Conservation (phyloP, 805 yeast genomes). For the Metschnikowia cerradonensis region DNA sequence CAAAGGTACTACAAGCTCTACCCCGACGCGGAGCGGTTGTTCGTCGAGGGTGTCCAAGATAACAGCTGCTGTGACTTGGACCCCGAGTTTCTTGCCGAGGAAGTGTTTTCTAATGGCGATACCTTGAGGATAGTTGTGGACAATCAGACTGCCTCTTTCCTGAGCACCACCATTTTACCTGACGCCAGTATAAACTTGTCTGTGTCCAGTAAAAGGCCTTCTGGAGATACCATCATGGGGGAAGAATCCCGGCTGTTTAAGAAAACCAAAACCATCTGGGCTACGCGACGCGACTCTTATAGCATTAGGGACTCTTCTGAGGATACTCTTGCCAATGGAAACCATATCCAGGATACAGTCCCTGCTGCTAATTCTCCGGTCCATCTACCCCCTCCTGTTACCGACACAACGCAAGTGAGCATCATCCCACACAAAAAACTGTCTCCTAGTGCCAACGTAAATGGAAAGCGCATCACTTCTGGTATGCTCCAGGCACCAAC, state of each 20-base stretch:
- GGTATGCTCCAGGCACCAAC: slow-evolving; percentile 39
- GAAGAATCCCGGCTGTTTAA: slow-evolving; percentile 7
- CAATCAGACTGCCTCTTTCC: slow-evolving; percentile 18
- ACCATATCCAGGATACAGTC: neutral
- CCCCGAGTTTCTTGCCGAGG: slow-evolving; percentile 65
- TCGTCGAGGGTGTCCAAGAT: slow-evolving; percentile 64
- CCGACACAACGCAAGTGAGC: slow-evolving; percentile 1
- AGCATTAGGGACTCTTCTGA: slow-evolving; percentile 4
- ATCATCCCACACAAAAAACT: slow-evolving; percentile 30
- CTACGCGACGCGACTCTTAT: slow-evolving; percentile 4
- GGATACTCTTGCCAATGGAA: neutral
- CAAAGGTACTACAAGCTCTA: slow-evolving; percentile 58
- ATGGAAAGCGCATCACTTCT: slow-evolving; percentile 32
- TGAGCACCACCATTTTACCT: slow-evolving; percentile 7
- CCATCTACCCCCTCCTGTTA: slow-evolving; percentile 36
- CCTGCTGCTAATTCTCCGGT: slow-evolving; percentile 11
- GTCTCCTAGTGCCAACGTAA: slow-evolving; percentile 13
- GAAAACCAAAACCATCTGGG: slow-evolving; percentile 16
- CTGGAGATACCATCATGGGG: neutral
- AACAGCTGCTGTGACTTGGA: slow-evolving; percentile 68
- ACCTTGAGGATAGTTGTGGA: slow-evolving; percentile 33
- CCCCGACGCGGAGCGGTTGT: slow-evolving; percentile 55
- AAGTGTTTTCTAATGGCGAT: slow-evolving; percentile 50
- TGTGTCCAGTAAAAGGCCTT: slow-evolving; percentile 4
- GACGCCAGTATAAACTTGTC: slow-evolving; percentile 5